Percentiles rank a stretch among this genome's conserved stretches.
Evolutionary conservation across 306 rosid species (phyloP).

Genomic region (Gynostemma pentaphyllum): DNA sequence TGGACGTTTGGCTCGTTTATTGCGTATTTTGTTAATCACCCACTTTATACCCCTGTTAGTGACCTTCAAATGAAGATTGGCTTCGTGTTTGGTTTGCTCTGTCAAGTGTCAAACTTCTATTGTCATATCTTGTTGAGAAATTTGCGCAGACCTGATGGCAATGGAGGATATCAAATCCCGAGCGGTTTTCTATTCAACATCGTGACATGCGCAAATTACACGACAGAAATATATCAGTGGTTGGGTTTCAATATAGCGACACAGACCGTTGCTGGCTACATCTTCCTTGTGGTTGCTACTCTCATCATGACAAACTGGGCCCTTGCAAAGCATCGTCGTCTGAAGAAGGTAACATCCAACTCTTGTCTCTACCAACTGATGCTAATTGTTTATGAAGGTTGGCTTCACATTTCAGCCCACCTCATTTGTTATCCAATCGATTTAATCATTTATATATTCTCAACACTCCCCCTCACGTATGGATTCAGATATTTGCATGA

Average conservation of each 20-base stretch:
- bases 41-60: conserved; percentile 65
- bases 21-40: conserved; percentile 88
- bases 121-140: conserved; percentile 78
- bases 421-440: no score
- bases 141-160: conserved; percentile 71
- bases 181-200: conserved; percentile 80
- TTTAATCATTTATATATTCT: background rate
- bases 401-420: no score
- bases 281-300: conserved; percentile 64
- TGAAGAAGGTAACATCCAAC: conserved; percentile 58
- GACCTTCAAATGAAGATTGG: conserved; percentile 95
- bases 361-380: background rate
- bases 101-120: conserved; percentile 64
- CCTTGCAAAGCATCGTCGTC: conserved; percentile 83
- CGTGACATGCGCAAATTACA: conserved; percentile 93
- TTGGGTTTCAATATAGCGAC: conserved; percentile 92
- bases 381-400: no score
- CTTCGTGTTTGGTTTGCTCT: conserved; percentile 60
- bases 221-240: conserved; percentile 99
- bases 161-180: conserved; percentile 92
- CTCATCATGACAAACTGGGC: conserved; percentile 96
- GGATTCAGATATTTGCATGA: no score
- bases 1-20: conserved; percentile 77
- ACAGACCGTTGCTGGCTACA: conserved; percentile 79
- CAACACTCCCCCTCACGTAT: no score